Evolutionary conservation across 352 stramenopile species (phyloP).

Genomic region (Pythium chondricola): DNA sequence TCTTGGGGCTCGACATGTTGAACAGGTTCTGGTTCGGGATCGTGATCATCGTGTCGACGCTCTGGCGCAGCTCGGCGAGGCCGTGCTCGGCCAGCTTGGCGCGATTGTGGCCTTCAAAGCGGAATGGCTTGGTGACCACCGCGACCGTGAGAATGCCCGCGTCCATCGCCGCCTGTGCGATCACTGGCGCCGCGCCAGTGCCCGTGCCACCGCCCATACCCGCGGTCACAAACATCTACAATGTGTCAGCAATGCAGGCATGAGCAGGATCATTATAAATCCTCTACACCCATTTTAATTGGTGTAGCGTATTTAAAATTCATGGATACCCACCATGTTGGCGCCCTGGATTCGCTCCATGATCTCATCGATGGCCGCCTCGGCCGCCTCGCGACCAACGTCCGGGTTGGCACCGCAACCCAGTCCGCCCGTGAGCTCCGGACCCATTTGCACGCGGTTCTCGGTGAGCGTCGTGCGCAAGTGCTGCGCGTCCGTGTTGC

Average conservation of each 20-base stretch:
- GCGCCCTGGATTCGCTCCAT: slow-evolving; percentile 75
- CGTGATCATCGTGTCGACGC: slow-evolving; percentile 84
- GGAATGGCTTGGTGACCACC: slow-evolving; percentile 86
- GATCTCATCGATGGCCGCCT: slow-evolving; percentile 79
- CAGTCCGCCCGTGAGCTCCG: slow-evolving; percentile 77
- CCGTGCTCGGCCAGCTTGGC: slow-evolving; percentile 74
- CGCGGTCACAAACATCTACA: slow-evolving; percentile 83
- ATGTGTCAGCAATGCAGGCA: neutral
- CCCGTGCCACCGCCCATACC: slow-evolving; percentile 82
- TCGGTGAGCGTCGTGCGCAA: slow-evolving; percentile 86
- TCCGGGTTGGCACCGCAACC: slow-evolving; percentile 81
- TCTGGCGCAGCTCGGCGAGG: slow-evolving; percentile 72
- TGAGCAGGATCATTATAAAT: neutral
- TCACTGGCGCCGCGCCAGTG: slow-evolving; percentile 77
- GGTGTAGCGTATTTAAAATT: too few species aligned
- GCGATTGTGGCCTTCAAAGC: slow-evolving; percentile 80
- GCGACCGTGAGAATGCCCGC: slow-evolving; percentile 81
- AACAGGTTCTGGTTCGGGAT: slow-evolving; percentile 89
- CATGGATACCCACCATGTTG: slow-evolving; percentile 71
- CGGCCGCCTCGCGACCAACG: slow-evolving; percentile 61
- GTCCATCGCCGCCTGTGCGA: slow-evolving; percentile 76
- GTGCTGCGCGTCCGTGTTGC: slow-evolving; percentile 90
- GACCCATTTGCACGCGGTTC: slow-evolving; percentile 87
- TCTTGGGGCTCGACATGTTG: slow-evolving; percentile 84
- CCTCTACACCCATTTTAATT: too few species aligned